Conservation (phyloP, 345 rosid genomes). For the Heritiera fomes region DNA sequence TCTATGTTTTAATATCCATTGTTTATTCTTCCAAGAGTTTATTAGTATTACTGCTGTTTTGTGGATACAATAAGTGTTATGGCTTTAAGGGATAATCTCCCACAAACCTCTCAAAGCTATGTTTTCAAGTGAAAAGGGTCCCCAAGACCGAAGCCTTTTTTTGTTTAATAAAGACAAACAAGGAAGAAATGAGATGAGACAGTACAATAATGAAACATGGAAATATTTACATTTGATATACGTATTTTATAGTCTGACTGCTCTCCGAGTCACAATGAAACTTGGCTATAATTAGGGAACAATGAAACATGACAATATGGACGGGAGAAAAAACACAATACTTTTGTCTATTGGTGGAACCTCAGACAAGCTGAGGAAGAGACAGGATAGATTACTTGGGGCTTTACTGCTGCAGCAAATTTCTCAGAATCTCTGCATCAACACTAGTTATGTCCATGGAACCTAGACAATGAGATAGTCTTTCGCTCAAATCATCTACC, state of each 20-base stretch:
- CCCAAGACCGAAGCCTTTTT: background rate
- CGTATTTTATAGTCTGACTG: background rate
- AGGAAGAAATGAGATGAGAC: constrained; percentile 10
- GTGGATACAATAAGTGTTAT: background rate
- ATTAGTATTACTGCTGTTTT: background rate
- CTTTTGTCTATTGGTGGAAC: background rate
- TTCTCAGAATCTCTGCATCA: constrained; percentile 29
- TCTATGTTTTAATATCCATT: background rate
- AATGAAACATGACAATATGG: background rate
- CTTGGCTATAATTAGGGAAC: background rate
- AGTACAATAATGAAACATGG: constrained; percentile 1
- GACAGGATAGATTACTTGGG: background rate
- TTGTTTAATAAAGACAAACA: background rate
- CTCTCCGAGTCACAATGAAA: background rate
- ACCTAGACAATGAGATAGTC: constrained; percentile 46
- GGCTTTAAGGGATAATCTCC: background rate
- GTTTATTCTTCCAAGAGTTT: background rate
- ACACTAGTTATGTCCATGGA: constrained; percentile 28
- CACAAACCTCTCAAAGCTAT: background rate
- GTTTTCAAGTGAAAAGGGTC: background rate
- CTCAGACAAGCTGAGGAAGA: background rate
- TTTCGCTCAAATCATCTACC: constrained; percentile 56
- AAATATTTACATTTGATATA: background rate
- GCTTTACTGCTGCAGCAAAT: constrained; percentile 20
- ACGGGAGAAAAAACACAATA: background rate